Evolutionary conservation across 2,329 filamentous ascomycete species (phyloP), one percentile per base, ranked within the genome.

Genomic region (Ophiostoma montium): DNA sequence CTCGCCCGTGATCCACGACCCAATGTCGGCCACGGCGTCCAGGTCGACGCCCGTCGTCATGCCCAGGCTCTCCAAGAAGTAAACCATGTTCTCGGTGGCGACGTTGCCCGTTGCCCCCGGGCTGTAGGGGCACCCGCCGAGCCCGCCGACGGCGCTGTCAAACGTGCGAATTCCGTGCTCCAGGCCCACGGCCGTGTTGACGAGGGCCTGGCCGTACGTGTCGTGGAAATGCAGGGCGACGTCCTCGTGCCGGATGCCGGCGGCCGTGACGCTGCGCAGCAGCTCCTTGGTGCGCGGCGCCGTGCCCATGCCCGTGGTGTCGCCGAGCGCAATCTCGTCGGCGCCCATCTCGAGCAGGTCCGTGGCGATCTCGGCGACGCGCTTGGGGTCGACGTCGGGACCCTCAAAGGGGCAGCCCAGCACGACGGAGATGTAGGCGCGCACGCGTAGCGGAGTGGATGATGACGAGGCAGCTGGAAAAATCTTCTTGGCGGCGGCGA

Each of bases 271-370:
- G 50, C 80, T 80, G 54, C 72, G 72, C 51, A 88, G 68, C 43
- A 88, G 67, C 50, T 77, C 75, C 49, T 70, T 68, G 2, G 82
- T 86, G 50, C 78, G 70, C 16, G 80, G 80, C n/a, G 80, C 81
- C 0, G 86, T 94, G 31, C 88, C 89, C 75, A 94, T 88, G 16
- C 89, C 89, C 0, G 88, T 90, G 0, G 89, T 95, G 60, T 95
- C 89, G 7, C 87, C 88, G 1, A 95, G 75, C 1, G 84, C 85
- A 56, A 95, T 88, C 70, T 95, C 87, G 60, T 94, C 86, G 18
- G 86, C 89, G 16, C 89, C 89, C 71, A 90, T 85, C 60, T 89
- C 84, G 1, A 95, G 71, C 45, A 95, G 67, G 59, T 70, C 79
- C 52, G 70, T 75, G 0, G 84, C 82, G 41, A 84, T 76, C 56